phyloP scores from a whole-genome alignment of 805 yeast species.

The Saccharomycopsis vini region DNA sequence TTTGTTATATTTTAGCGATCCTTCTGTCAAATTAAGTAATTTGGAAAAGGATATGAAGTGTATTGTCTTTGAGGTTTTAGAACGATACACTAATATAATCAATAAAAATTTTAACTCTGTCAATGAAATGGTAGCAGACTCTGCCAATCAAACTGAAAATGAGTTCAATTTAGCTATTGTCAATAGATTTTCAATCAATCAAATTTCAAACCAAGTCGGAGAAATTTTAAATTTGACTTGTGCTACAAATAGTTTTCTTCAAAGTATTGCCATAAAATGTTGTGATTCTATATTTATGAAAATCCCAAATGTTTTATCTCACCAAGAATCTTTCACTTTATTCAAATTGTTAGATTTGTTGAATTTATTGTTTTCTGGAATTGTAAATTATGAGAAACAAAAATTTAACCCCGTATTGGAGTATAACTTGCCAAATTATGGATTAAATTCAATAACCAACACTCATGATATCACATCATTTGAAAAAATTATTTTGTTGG shows the following conservation, averaged over 20 bases:
- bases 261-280: conserved; percentile 70
- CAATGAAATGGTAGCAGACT: not conserved
- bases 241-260: conserved; percentile 66
- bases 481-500: conserved; percentile 51
- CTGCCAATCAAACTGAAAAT: not conserved
- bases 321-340: conserved; percentile 45
- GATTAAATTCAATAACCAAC: conserved; percentile 4
- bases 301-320: conserved; percentile 75
- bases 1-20: conserved; percentile 76
- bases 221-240: conserved; percentile 62
- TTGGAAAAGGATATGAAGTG: conserved; percentile 49
- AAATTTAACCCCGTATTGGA: conserved; percentile 78
- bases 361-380: conserved; percentile 66
- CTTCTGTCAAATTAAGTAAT: conserved; percentile 62
- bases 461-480: conserved; percentile 24
- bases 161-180: conserved; percentile 31
- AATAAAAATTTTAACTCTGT: conserved; percentile 1
- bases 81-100: conserved; percentile 4
- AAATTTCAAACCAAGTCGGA: conserved; percentile 45
- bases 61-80: conserved; percentile 11
- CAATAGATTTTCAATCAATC: conserved; percentile 35
- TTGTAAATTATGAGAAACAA: conserved; percentile 73
- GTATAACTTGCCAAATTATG: conserved; percentile 32
- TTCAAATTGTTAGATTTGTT: conserved; percentile 77
- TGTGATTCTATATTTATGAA: conserved; percentile 57